Conservation (phyloP, 2,329 filamentous ascomycete genomes). For the Macrophomina pseudophaseolina region DNA sequence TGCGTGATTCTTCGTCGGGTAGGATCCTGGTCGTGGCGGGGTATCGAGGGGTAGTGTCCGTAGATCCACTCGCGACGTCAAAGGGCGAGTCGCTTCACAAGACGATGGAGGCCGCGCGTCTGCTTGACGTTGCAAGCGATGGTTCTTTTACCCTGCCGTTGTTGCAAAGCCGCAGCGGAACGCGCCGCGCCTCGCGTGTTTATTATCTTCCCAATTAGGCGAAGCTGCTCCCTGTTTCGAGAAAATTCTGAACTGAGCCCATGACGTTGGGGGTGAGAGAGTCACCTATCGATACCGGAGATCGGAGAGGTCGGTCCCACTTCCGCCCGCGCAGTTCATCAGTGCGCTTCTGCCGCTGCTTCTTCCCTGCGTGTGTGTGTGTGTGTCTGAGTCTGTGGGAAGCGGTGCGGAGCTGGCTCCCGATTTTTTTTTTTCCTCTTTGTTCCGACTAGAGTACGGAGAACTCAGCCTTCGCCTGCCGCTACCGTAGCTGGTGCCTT, state of each 20-base stretch:
- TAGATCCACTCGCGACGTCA: not conserved
- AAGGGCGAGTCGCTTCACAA: not conserved
- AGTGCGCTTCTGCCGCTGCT: not conserved
- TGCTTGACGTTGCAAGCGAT: not conserved
- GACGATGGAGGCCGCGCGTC: not conserved
- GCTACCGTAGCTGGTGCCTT: constrained; percentile 16
- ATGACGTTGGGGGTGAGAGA: constrained; percentile 5
- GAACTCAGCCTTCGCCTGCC: constrained; percentile 1
- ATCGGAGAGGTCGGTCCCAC: constrained; percentile 2
- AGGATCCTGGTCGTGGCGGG: not conserved
- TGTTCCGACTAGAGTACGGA: not conserved
- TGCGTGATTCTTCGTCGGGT: not conserved
- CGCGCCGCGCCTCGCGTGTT: constrained; percentile 14
- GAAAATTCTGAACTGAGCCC: constrained; percentile 20
- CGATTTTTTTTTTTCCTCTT: not conserved
- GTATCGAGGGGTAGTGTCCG: not conserved
- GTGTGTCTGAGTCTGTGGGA: not conserved
- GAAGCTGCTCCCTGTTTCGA: constrained; percentile 24
- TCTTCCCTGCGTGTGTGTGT: not conserved
- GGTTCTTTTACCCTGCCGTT: not conserved
- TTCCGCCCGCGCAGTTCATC: not conserved
- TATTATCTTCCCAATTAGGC: constrained; percentile 14
- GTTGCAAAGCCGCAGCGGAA: not conserved
- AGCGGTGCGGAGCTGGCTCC: constrained; percentile 9
- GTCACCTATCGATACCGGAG: constrained; percentile 10